Percentiles rank a stretch among this genome's conserved stretches.
Evolutionary conservation across 2,329 filamentous ascomycete species (phyloP).

Genomic region (Aspergillus pseudonomiae): DNA sequence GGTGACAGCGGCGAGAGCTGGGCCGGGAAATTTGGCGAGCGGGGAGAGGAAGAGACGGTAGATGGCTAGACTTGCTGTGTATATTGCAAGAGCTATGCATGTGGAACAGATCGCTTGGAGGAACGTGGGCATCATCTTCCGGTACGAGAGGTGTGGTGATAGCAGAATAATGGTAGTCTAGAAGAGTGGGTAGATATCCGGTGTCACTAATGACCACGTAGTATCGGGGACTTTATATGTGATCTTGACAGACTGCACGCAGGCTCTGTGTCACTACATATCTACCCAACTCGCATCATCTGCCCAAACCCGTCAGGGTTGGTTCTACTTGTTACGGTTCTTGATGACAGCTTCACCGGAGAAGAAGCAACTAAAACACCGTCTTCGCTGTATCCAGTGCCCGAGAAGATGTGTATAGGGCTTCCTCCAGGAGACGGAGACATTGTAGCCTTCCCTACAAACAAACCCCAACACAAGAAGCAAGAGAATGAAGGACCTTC

Average conservation of each 20-base stretch:
- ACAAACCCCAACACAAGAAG: background rate
- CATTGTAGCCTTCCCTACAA: background rate
- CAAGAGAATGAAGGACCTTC: background rate
- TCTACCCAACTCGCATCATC: background rate
- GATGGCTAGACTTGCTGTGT: background rate
- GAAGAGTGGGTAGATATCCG: background rate
- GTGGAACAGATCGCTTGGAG: background rate
- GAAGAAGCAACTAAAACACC: background rate
- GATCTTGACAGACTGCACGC: background rate
- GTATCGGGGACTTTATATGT: background rate
- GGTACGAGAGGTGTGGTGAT: background rate
- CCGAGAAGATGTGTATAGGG: background rate
- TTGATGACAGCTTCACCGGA: background rate
- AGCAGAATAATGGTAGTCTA: background rate
- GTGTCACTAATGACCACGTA: background rate
- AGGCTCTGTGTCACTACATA: background rate
- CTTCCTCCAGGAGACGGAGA: background rate
- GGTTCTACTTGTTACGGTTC: background rate
- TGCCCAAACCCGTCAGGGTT: background rate
- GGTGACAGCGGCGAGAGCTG: conserved; percentile 6
- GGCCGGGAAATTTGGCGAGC: conserved; percentile 9
- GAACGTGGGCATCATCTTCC: background rate
- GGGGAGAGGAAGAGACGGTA: conserved; percentile 9
- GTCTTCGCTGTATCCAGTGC: background rate
- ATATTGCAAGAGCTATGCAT: background rate